These are phyloP conservation scores for Neonectria neomacrospora DNA, from an alignment of 2,329 filamentous ascomycete species.

Conservation along the genomic window DNA sequence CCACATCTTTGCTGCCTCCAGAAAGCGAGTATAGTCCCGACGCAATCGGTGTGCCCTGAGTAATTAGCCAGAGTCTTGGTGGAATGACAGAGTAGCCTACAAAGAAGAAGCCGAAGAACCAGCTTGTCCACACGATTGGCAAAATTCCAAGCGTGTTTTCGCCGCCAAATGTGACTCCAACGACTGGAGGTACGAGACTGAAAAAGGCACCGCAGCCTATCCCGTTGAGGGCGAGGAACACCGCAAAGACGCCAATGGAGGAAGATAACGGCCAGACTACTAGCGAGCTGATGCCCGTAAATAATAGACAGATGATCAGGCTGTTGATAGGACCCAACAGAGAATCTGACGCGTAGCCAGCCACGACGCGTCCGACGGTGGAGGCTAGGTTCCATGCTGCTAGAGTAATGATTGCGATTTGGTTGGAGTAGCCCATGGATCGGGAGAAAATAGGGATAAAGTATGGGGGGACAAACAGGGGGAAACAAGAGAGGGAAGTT, in stretches of 20 bases:
- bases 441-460: conserved; percentile 42
- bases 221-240: conserved; percentile 42
- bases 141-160: conserved; percentile 41
- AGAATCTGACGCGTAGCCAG: conserved; percentile 41
- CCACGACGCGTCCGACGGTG: conserved; percentile 39
- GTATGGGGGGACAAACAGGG: conserved; percentile 42
- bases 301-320: conserved; percentile 39
- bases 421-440: conserved; percentile 41
- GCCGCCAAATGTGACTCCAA: conserved; percentile 41
- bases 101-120: conserved; percentile 47
- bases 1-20: not conserved
- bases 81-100: conserved; percentile 21
- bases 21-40: conserved; percentile 38
- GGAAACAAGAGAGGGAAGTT: conserved; percentile 43
- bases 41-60: conserved; percentile 38
- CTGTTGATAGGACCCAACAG: conserved; percentile 46
- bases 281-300: conserved; percentile 44
- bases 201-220: conserved; percentile 47
- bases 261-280: conserved; percentile 44
- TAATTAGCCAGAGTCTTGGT: not conserved
- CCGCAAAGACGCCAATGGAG: conserved; percentile 37
- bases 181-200: conserved; percentile 44
- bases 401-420: conserved; percentile 38
- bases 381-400: conserved; percentile 48
- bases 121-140: conserved; percentile 45